A percentile compares a stretch with the other conserved stretches of the same genome.
phyloP scores from a whole-genome alignment of 2,329 filamentous ascomycete species.

The Ophiobolus disseminans region DNA sequence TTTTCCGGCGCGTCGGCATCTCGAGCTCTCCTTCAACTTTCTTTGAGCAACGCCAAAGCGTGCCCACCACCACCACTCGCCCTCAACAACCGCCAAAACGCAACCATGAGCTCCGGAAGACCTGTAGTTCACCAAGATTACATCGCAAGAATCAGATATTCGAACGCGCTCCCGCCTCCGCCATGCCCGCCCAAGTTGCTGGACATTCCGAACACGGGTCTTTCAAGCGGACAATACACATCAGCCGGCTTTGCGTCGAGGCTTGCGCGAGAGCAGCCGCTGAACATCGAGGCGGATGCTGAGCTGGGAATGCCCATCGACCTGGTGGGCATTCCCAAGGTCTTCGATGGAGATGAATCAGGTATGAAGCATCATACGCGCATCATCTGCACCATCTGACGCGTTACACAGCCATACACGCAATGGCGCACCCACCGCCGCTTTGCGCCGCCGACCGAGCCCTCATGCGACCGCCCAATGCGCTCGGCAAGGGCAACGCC shows the following conservation, averaged over 20 bases:
- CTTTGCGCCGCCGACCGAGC: constrained; percentile 84
- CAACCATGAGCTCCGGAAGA: constrained; percentile 35
- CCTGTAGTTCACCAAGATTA: constrained; percentile 83
- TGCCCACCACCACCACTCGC: constrained; percentile 13
- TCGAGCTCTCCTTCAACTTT: constrained; percentile 33
- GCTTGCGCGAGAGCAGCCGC: constrained; percentile 85
- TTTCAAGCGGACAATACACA: constrained; percentile 86
- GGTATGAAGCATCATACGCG: constrained; percentile 62
- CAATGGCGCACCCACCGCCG: constrained; percentile 71
- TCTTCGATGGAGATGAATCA: constrained; percentile 94
- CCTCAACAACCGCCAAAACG: constrained; percentile 5
- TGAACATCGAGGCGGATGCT: constrained; percentile 96
- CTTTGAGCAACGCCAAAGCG: constrained; percentile 26
- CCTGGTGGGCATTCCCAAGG: constrained; percentile 89
- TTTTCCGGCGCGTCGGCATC: constrained; percentile 31
- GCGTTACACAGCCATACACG: constrained; percentile 73
- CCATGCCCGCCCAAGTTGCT: constrained; percentile 95
- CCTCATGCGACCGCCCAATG: constrained; percentile 81
- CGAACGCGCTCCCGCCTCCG: constrained; percentile 92
- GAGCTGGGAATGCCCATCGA: constrained; percentile 98
- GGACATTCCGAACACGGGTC: constrained; percentile 92
- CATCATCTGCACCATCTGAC: constrained; percentile 26
- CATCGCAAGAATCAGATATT: constrained; percentile 93
- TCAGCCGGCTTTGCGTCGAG: constrained; percentile 88
- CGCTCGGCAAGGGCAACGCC: constrained; percentile 82